Percentiles rank a stretch among this genome's conserved stretches.
Evolutionary conservation across 2,329 filamentous ascomycete species (phyloP).

Genomic region (Pseudonectria foliicola): DNA sequence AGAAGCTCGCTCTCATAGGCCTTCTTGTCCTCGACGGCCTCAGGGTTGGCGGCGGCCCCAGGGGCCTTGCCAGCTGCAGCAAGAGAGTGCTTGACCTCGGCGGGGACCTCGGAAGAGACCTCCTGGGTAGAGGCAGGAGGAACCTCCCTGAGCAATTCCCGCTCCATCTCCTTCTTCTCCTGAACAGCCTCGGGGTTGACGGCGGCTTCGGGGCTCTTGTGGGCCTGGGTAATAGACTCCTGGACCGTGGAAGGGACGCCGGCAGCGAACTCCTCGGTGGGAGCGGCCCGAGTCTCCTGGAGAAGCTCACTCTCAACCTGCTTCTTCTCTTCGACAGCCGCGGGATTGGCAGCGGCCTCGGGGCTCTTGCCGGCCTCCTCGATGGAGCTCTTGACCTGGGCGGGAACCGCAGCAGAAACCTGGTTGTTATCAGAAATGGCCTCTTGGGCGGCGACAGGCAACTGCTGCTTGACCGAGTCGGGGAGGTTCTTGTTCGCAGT

Average conservation of each 20-base stretch:
- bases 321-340: conserved; percentile 68
- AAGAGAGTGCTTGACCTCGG: conserved; percentile 12
- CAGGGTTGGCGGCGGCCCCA: conserved; percentile 10
- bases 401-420: conserved; percentile 45
- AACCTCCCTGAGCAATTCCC: conserved; percentile 63
- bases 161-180: conserved; percentile 69
- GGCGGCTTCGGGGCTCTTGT: conserved; percentile 62
- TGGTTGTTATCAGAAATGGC: conserved; percentile 32
- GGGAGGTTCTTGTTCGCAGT: conserved; percentile 43
- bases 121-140: conserved; percentile 32
- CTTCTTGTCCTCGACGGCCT: conserved; percentile 12
- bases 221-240: conserved; percentile 50
- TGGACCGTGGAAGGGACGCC: conserved; percentile 14
- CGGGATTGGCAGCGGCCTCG: conserved; percentile 63
- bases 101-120: conserved; percentile 9
- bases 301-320: conserved; percentile 68
- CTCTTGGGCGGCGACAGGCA: conserved; percentile 44
- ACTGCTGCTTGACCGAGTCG: conserved; percentile 43
- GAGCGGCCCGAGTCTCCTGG: conserved; percentile 47
- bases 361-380: conserved; percentile 52
- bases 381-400: conserved; percentile 51
- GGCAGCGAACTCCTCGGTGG: conserved; percentile 20
- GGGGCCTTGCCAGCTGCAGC: conserved; percentile 2
- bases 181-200: conserved; percentile 60
- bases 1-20: conserved; percentile 10